phyloP scores from a whole-genome alignment of 257 asterid species.

The Eustoma russellianum region DNA sequence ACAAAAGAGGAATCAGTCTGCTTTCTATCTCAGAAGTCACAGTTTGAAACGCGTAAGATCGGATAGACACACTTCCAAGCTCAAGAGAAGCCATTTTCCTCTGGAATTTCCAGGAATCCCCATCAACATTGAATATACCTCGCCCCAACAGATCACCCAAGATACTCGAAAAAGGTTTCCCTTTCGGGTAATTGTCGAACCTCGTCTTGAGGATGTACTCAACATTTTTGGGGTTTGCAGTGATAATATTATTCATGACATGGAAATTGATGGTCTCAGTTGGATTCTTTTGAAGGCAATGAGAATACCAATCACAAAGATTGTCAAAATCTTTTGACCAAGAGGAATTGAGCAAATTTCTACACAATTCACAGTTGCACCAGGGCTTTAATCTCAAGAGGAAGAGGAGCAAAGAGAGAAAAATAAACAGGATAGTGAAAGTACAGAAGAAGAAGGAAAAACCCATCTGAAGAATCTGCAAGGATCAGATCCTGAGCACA shows the following conservation, averaged over 20 bases:
- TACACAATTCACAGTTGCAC: too few species aligned
- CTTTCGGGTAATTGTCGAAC: slow-evolving; percentile 54
- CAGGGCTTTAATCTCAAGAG: too few species aligned
- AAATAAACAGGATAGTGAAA: too few species aligned
- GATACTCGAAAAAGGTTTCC: slow-evolving; percentile 45
- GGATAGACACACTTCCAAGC: slow-evolving; percentile 30
- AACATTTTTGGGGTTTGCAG: slow-evolving; percentile 21
- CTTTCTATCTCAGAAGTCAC: slow-evolving; percentile 17
- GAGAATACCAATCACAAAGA: too few species aligned
- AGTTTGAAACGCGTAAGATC: slow-evolving; percentile 22
- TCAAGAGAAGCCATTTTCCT: slow-evolving; percentile 47
- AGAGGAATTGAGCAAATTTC: too few species aligned
- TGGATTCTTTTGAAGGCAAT: too few species aligned
- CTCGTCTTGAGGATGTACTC: slow-evolving; percentile 52
- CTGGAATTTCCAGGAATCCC: slow-evolving; percentile 45
- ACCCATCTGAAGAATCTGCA: too few species aligned
- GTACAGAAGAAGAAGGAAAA: too few species aligned
- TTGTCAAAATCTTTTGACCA: too few species aligned
- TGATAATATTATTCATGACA: neutral
- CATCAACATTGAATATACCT: slow-evolving; percentile 68
- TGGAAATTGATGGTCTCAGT: too few species aligned
- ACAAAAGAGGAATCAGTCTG: neutral
- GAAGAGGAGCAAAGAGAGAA: too few species aligned
- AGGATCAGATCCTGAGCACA: too few species aligned
- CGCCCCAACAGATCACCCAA: slow-evolving; percentile 55